Percentiles rank a stretch among this genome's conserved stretches.
Evolutionary conservation across 208 protist species (phyloP).

Genomic region (Angomonas deanei): DNA sequence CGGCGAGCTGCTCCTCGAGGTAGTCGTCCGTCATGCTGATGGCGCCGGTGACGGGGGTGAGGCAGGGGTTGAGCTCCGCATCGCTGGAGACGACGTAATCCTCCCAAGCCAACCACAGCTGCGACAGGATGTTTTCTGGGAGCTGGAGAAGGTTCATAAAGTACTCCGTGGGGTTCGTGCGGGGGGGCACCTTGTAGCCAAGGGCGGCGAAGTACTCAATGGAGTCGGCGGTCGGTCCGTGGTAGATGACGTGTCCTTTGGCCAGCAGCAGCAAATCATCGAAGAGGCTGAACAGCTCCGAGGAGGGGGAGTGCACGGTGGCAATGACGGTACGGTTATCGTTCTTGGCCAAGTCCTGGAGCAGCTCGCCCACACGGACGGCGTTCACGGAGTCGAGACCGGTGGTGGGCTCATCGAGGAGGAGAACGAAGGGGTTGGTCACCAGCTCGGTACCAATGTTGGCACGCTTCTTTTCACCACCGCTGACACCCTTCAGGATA

Average conservation of each 20-base stretch:
- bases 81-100: conserved; percentile 63
- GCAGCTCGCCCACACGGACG: conserved; percentile 62
- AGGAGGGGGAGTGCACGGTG: conserved; percentile 81
- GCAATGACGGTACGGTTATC: conserved; percentile 80
- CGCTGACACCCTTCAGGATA: conserved; percentile 75
- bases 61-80: conserved; percentile 40
- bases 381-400: conserved; percentile 84
- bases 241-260: conserved; percentile 74
- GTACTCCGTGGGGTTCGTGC: conserved; percentile 81
- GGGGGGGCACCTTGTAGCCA: conserved; percentile 37
- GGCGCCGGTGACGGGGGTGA: conserved; percentile 42
- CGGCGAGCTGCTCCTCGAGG: conserved; percentile 54
- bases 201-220: conserved; percentile 42
- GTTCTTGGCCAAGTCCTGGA: conserved; percentile 74
- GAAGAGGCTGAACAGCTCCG: conserved; percentile 80
- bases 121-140: conserved; percentile 49
- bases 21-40: conserved; percentile 45
- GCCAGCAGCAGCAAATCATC: conserved; percentile 80
- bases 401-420: conserved; percentile 88
- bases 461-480: conserved; percentile 81
- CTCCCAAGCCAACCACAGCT: conserved; percentile 68
- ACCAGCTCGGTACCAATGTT: conserved; percentile 90
- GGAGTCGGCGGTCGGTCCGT: conserved; percentile 56
- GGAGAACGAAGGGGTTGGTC: conserved; percentile 76
- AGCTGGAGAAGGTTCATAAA: conserved; percentile 84